Percentiles rank a stretch among this genome's conserved stretches.
phyloP scores from a whole-genome alignment of 2,329 filamentous ascomycete species.

The Fusarium coffeatum region DNA sequence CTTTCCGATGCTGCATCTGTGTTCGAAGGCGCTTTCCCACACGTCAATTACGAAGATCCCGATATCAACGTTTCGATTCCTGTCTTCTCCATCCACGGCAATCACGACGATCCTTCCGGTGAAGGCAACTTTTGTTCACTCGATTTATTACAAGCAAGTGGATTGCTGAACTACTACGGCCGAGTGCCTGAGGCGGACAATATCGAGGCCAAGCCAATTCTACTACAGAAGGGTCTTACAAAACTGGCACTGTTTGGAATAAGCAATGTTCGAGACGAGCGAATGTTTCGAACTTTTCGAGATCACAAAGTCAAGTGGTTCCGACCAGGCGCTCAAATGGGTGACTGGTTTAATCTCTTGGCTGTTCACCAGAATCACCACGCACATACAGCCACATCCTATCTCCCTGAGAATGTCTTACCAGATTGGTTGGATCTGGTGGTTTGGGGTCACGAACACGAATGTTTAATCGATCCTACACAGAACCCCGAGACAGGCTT shows the following conservation, averaged over 20 bases:
- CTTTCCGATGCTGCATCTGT: constrained; percentile 92
- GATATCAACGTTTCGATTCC: constrained; percentile 98
- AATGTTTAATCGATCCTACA: constrained; percentile 88
- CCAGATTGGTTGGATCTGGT: constrained; percentile 92
- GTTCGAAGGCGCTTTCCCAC: constrained; percentile 88
- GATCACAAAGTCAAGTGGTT: constrained; percentile 96
- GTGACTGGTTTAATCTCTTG: constrained; percentile 96
- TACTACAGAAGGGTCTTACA: constrained; percentile 92
- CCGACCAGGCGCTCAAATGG: constrained; percentile 79
- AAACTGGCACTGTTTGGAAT: constrained; percentile 94
- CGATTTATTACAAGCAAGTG: constrained; percentile 90
- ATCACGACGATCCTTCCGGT: constrained; percentile 98
- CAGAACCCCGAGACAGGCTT: constrained; percentile 90
- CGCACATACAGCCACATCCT: constrained; percentile 91
- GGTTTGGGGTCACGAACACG: constrained; percentile 97
- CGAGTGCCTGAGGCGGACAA: constrained; percentile 95
- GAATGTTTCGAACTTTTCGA: constrained; percentile 91
- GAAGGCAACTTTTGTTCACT: constrained; percentile 92
- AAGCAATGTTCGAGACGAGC: constrained; percentile 95
- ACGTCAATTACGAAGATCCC: constrained; percentile 97
- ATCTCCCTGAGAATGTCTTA: constrained; percentile 91
- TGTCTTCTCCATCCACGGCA: constrained; percentile 98
- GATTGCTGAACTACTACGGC: constrained; percentile 95
- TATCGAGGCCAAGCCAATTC: constrained; percentile 88
- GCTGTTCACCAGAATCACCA: constrained; percentile 97